phyloP scores from a whole-genome alignment of 1,284 basidiomycete species.

The Agaricales sp. region DNA sequence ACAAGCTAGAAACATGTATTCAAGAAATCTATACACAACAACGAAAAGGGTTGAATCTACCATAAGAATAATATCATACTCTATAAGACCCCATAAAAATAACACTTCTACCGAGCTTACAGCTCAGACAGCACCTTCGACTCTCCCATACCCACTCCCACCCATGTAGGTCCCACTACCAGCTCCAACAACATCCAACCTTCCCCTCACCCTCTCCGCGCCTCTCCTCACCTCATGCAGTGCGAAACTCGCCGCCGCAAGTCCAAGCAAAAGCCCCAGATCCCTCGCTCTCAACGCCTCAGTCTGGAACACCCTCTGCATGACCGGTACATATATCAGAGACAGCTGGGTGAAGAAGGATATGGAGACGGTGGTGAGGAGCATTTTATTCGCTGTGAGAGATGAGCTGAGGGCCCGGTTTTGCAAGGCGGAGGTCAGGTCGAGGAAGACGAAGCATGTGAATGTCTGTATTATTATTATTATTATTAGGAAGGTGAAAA shows the following conservation, averaged over 20 bases:
- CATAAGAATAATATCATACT: no score
- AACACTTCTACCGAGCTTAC: no score
- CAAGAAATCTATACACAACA: no score
- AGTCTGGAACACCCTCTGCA: constrained; percentile 94
- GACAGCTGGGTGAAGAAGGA: constrained; percentile 79
- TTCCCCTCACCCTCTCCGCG: constrained; percentile 53
- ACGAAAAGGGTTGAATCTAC: no score
- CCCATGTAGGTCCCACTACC: no score
- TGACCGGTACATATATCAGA: constrained; percentile 83
- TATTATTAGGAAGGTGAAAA: constrained; percentile 1
- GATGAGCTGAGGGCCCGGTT: constrained; percentile 84
- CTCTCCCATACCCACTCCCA: no score
- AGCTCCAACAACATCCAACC: no score
- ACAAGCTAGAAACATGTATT: no score
- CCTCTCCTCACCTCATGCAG: constrained; percentile 76
- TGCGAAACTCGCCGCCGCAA: constrained; percentile 61
- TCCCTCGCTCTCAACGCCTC: constrained; percentile 66
- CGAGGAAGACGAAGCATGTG: constrained; percentile 93
- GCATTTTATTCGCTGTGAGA: constrained; percentile 78
- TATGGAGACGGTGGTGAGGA: constrained; percentile 77
- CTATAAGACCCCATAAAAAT: no score
- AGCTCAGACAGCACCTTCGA: no score
- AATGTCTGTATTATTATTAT: constrained; percentile 60
- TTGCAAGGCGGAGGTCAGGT: constrained; percentile 90
- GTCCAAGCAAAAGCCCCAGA: constrained; percentile 58